Evolutionary conservation across 176 grass and related monocot genomes (phyloP).

Genomic region (Elaeis guineensis): DNA sequence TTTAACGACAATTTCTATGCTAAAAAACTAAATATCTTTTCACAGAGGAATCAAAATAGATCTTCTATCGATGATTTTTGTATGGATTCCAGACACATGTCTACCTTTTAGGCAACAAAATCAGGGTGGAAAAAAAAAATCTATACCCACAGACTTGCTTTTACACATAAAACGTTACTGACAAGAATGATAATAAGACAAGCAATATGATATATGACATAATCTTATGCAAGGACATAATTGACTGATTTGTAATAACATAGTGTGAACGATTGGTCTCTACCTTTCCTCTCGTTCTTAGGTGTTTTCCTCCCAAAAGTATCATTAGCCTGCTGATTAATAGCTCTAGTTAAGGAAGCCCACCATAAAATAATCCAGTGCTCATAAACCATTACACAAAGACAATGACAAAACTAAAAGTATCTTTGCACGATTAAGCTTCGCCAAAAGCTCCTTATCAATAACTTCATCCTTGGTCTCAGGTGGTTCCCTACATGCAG

Average conservation of each 20-base stretch:
- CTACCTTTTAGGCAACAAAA: too few species aligned
- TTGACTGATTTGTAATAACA: neutral
- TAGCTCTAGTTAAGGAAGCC: neutral
- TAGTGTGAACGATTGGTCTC: neutral
- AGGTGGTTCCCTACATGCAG: conserved; percentile 13
- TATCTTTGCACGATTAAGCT: conserved; percentile 14
- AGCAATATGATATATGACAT: too few species aligned
- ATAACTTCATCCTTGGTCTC: conserved; percentile 11
- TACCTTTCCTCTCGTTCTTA: conserved; percentile 17
- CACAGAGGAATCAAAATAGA: too few species aligned
- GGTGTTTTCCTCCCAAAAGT: neutral
- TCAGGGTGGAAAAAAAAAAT: too few species aligned
- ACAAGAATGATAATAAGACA: too few species aligned
- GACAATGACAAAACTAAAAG: neutral
- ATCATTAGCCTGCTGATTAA: conserved; percentile 8
- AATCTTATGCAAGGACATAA: neutral
- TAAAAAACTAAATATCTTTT: too few species aligned
- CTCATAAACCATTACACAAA: neutral
- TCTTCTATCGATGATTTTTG: too few species aligned
- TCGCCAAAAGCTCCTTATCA: conserved; percentile 12
- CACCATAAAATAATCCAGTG: neutral
- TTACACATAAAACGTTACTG: too few species aligned
- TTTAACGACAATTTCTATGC: too few species aligned
- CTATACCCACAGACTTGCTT: too few species aligned
- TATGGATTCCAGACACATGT: too few species aligned